These are phyloP conservation scores for Bryoglossum gracile DNA, from an alignment of 495 filamentous ascomycete species.

Conservation along the genomic window DNA sequence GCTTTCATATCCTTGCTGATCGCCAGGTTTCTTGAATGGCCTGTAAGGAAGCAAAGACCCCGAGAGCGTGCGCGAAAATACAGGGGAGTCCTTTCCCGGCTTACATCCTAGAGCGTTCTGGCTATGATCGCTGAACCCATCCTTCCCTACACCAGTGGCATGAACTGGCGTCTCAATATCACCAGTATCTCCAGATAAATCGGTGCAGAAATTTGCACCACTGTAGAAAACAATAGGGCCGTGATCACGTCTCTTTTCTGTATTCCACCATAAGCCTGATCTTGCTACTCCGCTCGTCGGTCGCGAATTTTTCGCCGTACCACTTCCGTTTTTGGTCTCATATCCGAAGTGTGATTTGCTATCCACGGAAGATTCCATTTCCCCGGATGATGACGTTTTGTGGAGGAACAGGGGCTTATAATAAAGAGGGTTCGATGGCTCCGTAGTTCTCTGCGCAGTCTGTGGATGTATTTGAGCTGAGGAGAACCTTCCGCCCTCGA, in stretches of 20 bases:
- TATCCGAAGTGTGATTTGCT: constrained; percentile 23
- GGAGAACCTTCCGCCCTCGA: constrained; percentile 18
- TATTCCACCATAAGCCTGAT: constrained; percentile 30
- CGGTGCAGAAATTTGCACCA: constrained; percentile 65
- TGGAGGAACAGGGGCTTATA: constrained; percentile 58
- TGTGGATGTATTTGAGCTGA: constrained; percentile 20
- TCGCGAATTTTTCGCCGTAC: neutral
- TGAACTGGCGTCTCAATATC: constrained; percentile 32
- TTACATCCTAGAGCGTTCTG: constrained; percentile 22
- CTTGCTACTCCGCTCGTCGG: constrained; percentile 8
- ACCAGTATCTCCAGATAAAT: constrained; percentile 58
- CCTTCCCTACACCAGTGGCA: constrained; percentile 31
- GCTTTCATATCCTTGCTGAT: constrained; percentile 12
- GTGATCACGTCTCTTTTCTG: constrained; percentile 37
- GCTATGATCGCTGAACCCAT: constrained; percentile 15
- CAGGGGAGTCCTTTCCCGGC: neutral
- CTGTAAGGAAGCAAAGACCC: constrained; percentile 37
- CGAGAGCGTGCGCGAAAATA: constrained; percentile 29
- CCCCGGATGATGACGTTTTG: constrained; percentile 36
- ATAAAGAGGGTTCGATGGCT: constrained; percentile 35
- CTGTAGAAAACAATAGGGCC: constrained; percentile 80
- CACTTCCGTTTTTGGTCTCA: neutral
- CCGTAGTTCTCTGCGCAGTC: constrained; percentile 7
- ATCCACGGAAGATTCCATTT: constrained; percentile 34
- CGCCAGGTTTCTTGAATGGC: constrained; percentile 33